phyloP scores from a whole-genome alignment of 805 yeast genomes.

The Pichia paraexigua region DNA sequence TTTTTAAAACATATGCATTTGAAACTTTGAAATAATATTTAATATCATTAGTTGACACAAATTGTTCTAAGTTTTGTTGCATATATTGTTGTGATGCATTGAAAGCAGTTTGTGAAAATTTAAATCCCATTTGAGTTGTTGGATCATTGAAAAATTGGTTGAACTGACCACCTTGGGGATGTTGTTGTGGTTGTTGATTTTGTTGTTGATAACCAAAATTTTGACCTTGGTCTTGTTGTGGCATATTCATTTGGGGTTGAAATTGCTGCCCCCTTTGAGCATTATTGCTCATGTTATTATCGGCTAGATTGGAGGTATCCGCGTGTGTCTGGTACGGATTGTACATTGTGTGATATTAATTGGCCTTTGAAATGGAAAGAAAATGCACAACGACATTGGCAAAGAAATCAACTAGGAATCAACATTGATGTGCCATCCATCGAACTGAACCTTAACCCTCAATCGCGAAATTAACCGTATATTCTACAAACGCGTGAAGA shows the following conservation, averaged over 20 bases:
- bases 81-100: conserved; percentile 73
- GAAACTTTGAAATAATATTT: conserved; percentile 89
- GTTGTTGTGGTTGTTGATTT: not conserved
- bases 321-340: conserved; percentile 38
- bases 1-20: conserved; percentile 73
- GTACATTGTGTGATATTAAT: conserved; percentile 20
- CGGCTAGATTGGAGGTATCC: conserved; percentile 10
- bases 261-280: conserved; percentile 20
- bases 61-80: conserved; percentile 57
- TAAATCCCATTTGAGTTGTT: conserved; percentile 75
- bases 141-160: conserved; percentile 63
- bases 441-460: not conserved
- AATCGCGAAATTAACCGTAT: not conserved
- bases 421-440: not conserved
- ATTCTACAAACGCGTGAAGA: not conserved
- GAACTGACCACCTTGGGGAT: conserved; percentile 13
- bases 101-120: conserved; percentile 79
- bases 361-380: not conserved
- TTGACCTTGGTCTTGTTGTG: conserved; percentile 15
- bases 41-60: conserved; percentile 47
- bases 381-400: not conserved
- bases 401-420: not conserved
- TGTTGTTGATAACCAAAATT: conserved; percentile 16
- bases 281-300: not conserved
- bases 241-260: conserved; percentile 6